Percentiles rank a stretch among this genome's conserved stretches.
Evolutionary conservation across 2,329 filamentous ascomycete species (phyloP).

Genomic region (Aschersonia sp.): DNA sequence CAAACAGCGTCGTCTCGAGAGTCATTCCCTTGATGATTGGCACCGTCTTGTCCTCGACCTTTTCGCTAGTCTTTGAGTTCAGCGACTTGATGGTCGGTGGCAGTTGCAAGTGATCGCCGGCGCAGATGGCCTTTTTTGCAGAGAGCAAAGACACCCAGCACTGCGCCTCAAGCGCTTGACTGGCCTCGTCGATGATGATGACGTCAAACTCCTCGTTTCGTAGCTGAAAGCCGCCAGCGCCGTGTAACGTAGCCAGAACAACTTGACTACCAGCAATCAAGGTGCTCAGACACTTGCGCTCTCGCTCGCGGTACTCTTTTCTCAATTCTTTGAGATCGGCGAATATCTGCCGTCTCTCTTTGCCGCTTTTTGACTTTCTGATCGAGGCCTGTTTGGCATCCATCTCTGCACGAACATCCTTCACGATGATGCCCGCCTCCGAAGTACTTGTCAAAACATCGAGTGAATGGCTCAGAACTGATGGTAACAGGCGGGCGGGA

Average conservation of each 20-base stretch:
- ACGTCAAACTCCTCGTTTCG: constrained; percentile 75
- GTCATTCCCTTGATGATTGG: constrained; percentile 36
- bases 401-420: constrained; percentile 83
- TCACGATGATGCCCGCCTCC: constrained; percentile 77
- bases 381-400: constrained; percentile 82
- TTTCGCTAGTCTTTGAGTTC: constrained; percentile 33
- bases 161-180: constrained; percentile 88
- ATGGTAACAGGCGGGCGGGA: constrained; percentile 77
- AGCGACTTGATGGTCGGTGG: constrained; percentile 86
- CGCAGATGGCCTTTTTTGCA: constrained; percentile 74
- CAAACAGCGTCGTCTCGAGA: constrained; percentile 85
- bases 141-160: constrained; percentile 85
- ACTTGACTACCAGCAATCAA: constrained; percentile 69
- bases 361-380: constrained; percentile 69
- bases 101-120: constrained; percentile 86
- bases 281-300: constrained; percentile 64
- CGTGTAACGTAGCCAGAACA: constrained; percentile 83
- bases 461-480: constrained; percentile 76
- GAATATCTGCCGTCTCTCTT: constrained; percentile 71
- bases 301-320: constrained; percentile 76
- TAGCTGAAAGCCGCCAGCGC: constrained; percentile 74
- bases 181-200: constrained; percentile 90
- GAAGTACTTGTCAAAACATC: constrained; percentile 85
- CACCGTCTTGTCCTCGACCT: constrained; percentile 19
- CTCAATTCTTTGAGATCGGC: constrained; percentile 70